Evolutionary conservation across 1,139 yeast genomes (phyloP).

Genomic region (Nakaseomyces nivariensis): DNA sequence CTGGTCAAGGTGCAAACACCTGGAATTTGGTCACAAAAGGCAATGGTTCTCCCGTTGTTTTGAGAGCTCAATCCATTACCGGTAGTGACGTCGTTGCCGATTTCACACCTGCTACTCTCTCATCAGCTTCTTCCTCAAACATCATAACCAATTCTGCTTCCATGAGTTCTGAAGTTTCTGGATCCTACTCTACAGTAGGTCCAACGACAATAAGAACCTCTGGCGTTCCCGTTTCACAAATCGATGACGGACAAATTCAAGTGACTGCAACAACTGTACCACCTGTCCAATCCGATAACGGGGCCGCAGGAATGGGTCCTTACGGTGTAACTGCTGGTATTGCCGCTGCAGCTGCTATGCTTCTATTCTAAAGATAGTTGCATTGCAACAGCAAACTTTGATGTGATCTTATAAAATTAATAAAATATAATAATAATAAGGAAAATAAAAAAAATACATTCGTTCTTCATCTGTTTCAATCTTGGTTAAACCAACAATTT

Average conservation of each 20-base stretch:
- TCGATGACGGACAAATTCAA: conserved; percentile 4
- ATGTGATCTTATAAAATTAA: neutral
- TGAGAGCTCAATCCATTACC: neutral
- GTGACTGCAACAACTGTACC: conserved; percentile 2
- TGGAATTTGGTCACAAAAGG: neutral
- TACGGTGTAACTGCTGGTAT: neutral
- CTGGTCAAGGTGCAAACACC: conserved; percentile 3
- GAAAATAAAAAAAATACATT: neutral
- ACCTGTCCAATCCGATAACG: conserved; percentile 1
- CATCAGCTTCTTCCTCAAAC: conserved; percentile 10
- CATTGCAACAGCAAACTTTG: neutral
- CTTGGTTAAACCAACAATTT: too few relatives aligned
- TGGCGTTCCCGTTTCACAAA: conserved; percentile 5
- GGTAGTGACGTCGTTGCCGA: conserved; percentile 11
- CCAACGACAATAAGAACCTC: neutral
- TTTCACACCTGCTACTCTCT: conserved; percentile 10
- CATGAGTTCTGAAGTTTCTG: conserved; percentile 1
- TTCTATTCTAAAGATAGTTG: neutral
- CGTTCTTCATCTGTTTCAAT: too few relatives aligned
- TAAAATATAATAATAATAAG: neutral
- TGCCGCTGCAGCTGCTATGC: neutral
- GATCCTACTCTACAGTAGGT: neutral
- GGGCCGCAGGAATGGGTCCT: neutral
- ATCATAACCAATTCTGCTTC: conserved; percentile 13
- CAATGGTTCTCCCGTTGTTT: neutral